Base-by-base conservation (phyloP, 169 alveolate genomes). In the Plasmodium cynomolgi region DNA sequence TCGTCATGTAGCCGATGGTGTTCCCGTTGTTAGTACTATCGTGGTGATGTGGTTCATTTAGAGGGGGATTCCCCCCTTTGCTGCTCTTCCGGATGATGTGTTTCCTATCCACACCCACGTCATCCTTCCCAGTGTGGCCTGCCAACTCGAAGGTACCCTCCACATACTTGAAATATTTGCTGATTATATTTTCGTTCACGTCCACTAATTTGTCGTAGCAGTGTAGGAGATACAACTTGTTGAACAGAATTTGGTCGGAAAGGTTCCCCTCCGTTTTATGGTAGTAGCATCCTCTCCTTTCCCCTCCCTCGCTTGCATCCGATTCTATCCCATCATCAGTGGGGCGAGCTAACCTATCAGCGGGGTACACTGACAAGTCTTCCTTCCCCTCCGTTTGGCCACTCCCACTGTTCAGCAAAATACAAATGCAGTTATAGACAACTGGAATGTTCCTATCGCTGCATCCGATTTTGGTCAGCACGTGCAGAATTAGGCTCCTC, bases 141-240 rank as follows among this genome's bases (percentile, higher is more conserved):
- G 15, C 47, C 44, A 23, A 5, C 4, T 34, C 41, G 39, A 90
- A 20, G 3, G 31, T 41, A 58, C 26, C 75, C 33, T 81, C 91
- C 31, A 91, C 41, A 83, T 91, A 91, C 44, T 91, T 91, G 54
- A 91, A 91, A 47, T 91, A 91, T 82, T 91, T 91, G 47, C 95
- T 91, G 44, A 91, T 82, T 73, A 91, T 83, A 47, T 91, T 91
- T 72, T 91, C 95, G 62, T 91, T 91, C 23, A 41, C 47, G 23
- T 91, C 92, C 34, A 91, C 77, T 71, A 91, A 73, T 73, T 91
- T 91, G 41, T 91, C 95, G 77, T 81, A 91, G 47, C 92, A 81
- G 47, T 91, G 84, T 83, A 91, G 44, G 58, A 81, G 17, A 41
- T 81, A 73, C 47, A 91, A 50, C 11, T 81, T 91, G 44, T 81